phyloP scores from a whole-genome alignment of 2,329 filamentous ascomycete species.

The Dothideomycetes sp. region DNA sequence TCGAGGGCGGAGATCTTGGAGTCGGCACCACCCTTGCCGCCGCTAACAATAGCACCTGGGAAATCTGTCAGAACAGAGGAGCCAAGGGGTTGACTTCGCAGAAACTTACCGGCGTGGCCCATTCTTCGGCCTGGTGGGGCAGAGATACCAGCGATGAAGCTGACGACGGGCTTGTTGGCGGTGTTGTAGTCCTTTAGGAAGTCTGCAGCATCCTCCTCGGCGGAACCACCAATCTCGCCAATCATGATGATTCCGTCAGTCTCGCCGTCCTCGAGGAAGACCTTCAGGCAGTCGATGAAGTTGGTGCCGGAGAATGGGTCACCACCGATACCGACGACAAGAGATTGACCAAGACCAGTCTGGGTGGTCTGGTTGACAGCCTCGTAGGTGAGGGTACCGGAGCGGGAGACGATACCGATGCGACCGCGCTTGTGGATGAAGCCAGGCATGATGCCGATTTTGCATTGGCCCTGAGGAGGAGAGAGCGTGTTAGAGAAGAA shows the following conservation, averaged over 20 bases:
- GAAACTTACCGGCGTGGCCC: conserved; percentile 84
- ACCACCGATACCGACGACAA: conserved; percentile 95
- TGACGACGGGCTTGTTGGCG: conserved; percentile 88
- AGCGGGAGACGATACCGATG: conserved; percentile 96
- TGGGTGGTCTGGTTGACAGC: conserved; percentile 99
- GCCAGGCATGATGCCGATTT: conserved; percentile 99
- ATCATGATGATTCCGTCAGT: conserved; percentile 99
- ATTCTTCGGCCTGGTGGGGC: conserved; percentile 93
- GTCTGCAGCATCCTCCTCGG: conserved; percentile 96
- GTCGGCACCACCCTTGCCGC: conserved; percentile 94
- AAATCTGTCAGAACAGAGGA: conserved; percentile 3
- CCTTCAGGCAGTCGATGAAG: conserved; percentile 98
- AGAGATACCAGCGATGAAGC: conserved; percentile 97
- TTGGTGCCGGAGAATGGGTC: conserved; percentile 98
- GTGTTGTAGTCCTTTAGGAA: conserved; percentile 91
- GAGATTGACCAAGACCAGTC: conserved; percentile 90
- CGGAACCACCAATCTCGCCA: conserved; percentile 93
- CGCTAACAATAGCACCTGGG: conserved; percentile 74
- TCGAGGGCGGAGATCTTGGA: conserved; percentile 96
- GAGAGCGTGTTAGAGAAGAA: neutral
- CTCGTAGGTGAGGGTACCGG: conserved; percentile 97
- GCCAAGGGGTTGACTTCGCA: neutral
- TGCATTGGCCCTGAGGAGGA: conserved; percentile 71
- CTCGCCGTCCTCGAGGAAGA: conserved; percentile 91
- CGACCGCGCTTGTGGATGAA: conserved; percentile 99